phyloP scores from a whole-genome alignment of 1,284 basidiomycete species.

The Sporisorium scitamineum region DNA sequence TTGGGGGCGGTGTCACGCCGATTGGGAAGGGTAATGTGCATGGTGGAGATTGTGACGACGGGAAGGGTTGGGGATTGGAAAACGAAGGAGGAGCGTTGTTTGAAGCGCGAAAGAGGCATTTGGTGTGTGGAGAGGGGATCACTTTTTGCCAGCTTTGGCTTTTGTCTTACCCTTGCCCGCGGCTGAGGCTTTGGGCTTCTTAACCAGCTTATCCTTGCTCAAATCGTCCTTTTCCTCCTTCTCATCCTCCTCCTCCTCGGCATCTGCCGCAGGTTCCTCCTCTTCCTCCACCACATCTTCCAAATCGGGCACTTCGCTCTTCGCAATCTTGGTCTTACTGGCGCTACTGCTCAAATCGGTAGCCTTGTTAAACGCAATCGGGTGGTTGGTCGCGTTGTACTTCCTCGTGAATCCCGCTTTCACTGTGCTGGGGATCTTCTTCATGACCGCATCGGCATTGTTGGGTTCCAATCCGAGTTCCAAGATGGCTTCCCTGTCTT shows the following conservation, averaged over 20 bases:
- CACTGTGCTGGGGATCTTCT: conserved; percentile 83
- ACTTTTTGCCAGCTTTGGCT: neutral
- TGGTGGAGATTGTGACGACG: too few species aligned
- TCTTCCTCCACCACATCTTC: conserved; percentile 69
- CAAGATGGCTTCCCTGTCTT: conserved; percentile 95
- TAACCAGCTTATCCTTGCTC: conserved; percentile 74
- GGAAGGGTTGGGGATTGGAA: too few species aligned
- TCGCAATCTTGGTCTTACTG: conserved; percentile 50
- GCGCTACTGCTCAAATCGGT: conserved; percentile 21
- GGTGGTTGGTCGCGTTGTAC: conserved; percentile 71
- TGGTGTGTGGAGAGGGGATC: neutral
- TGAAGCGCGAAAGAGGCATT: too few species aligned
- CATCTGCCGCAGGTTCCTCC: conserved; percentile 59
- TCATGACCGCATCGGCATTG: conserved; percentile 77
- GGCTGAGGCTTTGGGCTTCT: conserved; percentile 70
- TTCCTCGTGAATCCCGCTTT: conserved; percentile 86
- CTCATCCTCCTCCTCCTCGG: conserved; percentile 61
- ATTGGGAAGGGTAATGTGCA: too few species aligned
- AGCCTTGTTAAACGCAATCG: conserved; percentile 60
- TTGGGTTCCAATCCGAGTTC: conserved; percentile 89
- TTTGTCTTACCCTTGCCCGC: conserved; percentile 39
- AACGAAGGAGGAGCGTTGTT: too few species aligned
- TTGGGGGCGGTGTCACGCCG: too few species aligned
- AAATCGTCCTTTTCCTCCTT: conserved; percentile 30
- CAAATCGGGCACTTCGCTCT: conserved; percentile 50